phyloP scores from a whole-genome alignment of 139 green algal species.

The Pycnococcus provasolii region DNA sequence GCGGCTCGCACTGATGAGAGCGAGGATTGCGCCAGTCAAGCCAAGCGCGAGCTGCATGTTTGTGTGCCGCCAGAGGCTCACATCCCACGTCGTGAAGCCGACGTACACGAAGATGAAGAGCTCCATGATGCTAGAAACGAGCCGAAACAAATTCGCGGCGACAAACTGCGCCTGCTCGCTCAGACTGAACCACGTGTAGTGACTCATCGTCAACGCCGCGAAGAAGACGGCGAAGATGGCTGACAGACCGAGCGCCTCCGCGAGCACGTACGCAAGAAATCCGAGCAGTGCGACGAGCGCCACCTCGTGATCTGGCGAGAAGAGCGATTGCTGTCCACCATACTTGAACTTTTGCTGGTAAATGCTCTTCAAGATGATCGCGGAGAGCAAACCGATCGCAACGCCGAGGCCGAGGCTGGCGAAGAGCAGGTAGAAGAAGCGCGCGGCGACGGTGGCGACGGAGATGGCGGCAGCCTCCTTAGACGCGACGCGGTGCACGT shows the following conservation, averaged over 20 bases:
- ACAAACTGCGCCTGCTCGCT: conserved; percentile 10
- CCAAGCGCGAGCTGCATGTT: too few relatives aligned
- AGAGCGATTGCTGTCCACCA: too few relatives aligned
- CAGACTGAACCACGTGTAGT: conserved; percentile 64
- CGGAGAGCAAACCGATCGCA: conserved; percentile 7
- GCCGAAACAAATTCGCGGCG: too few relatives aligned
- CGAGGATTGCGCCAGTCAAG: too few relatives aligned
- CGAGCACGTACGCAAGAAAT: conserved; percentile 65
- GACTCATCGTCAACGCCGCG: conserved; percentile 55
- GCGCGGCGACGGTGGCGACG: neutral
- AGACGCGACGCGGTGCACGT: neutral
- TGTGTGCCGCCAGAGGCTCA: too few relatives aligned
- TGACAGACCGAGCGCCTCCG: conserved; percentile 62
- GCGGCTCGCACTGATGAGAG: too few relatives aligned
- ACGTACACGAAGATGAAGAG: too few relatives aligned
- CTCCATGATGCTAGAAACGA: too few relatives aligned
- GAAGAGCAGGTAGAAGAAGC: conserved; percentile 33
- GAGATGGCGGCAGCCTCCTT: neutral
- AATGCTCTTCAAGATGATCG: conserved; percentile 16
- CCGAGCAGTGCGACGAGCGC: conserved; percentile 49
- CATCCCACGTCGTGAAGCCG: too few relatives aligned
- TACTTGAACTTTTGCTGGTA: conserved; percentile 3
- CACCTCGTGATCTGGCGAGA: conserved; percentile 36
- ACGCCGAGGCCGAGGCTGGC: conserved; percentile 27
- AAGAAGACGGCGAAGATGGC: conserved; percentile 83